Conservation (phyloP, 192 early-diverging fungal species). For the Coemansia javaensis region DNA sequence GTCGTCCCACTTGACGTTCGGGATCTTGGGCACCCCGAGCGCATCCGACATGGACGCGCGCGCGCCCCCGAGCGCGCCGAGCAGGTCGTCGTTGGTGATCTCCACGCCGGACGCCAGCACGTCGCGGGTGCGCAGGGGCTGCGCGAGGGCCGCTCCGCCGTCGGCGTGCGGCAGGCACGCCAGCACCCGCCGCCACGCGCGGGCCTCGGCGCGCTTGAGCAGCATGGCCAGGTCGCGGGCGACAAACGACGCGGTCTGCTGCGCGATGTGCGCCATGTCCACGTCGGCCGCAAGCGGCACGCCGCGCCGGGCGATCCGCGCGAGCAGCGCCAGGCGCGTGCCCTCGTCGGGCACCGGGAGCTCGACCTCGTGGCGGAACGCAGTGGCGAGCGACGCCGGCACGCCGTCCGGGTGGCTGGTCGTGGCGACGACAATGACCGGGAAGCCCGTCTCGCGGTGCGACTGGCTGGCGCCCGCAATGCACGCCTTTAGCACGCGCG, state of each 20-base stretch:
- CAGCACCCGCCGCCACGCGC: slow-evolving; percentile 55
- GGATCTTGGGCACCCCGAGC: slow-evolving; percentile 97
- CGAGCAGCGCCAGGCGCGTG: slow-evolving; percentile 61
- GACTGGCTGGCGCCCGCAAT: slow-evolving; percentile 20
- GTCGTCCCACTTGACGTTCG: slow-evolving; percentile 97
- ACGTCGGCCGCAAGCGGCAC: slow-evolving; percentile 73
- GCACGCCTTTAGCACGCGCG: slow-evolving; percentile 37
- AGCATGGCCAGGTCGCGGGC: slow-evolving; percentile 79
- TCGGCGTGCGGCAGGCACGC: background rate
- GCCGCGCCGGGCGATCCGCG: slow-evolving; percentile 43
- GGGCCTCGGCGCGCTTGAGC: slow-evolving; percentile 64
- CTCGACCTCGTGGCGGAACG: slow-evolving; percentile 74
- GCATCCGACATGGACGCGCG: slow-evolving; percentile 81
- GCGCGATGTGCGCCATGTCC: slow-evolving; percentile 65
- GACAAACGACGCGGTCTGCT: slow-evolving; percentile 89
- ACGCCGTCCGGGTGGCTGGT: slow-evolving; percentile 74
- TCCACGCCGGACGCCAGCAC: slow-evolving; percentile 65
- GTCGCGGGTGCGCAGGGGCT: slow-evolving; percentile 39
- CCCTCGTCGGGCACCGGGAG: slow-evolving; percentile 71
- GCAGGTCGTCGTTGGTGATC: slow-evolving; percentile 76
- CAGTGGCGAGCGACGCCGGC: slow-evolving; percentile 66
- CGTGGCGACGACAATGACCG: slow-evolving; percentile 76
- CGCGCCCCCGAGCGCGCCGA: slow-evolving; percentile 70
- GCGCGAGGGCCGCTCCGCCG: background rate
- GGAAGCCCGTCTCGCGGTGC: slow-evolving; percentile 53